Percentiles rank a stretch among this genome's conserved stretches.
These are phyloP conservation scores for Magnusiomyces magnusii DNA, from an alignment of 1,139 yeast species.

Conservation along the genomic window DNA sequence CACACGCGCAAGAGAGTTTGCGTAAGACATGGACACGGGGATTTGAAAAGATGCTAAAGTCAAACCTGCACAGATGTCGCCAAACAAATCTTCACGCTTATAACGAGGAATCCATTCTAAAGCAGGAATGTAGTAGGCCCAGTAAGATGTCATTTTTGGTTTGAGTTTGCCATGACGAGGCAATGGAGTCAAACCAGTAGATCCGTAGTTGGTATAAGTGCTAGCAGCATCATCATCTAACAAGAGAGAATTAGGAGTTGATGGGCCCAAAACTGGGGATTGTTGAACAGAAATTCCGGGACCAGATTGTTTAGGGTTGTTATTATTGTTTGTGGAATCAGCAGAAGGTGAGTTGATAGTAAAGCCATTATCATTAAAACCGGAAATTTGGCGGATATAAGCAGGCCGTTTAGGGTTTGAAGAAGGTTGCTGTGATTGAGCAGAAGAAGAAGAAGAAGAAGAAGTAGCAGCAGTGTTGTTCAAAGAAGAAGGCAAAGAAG, in stretches of 20 bases:
- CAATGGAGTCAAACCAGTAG: background rate
- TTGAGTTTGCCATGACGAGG: constrained; percentile 16
- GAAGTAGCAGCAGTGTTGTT: no score
- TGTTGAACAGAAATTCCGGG: background rate
- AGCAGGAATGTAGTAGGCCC: constrained; percentile 73
- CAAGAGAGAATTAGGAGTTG: background rate
- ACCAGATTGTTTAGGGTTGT: background rate
- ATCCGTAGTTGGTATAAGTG: background rate
- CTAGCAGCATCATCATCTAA: background rate
- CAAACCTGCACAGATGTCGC: constrained; percentile 79
- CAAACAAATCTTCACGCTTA: constrained; percentile 43
- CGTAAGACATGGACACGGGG: constrained; percentile 83
- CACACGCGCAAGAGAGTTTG: constrained; percentile 83
- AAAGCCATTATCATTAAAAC: constrained; percentile 5
- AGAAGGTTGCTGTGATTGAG: background rate
- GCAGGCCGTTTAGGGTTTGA: constrained; percentile 10
- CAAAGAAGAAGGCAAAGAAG: background rate
- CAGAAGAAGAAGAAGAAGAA: background rate
- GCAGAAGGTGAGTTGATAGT: background rate
- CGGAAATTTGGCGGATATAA: constrained; percentile 16
- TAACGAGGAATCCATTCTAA: constrained; percentile 73
- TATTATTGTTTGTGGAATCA: background rate
- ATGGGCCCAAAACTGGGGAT: background rate
- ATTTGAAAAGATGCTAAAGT: constrained; percentile 88
- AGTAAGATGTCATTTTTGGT: constrained; percentile 26